Base-by-base conservation (phyloP, 495 filamentous ascomycete species). In the Amniculicola lignicola region DNA sequence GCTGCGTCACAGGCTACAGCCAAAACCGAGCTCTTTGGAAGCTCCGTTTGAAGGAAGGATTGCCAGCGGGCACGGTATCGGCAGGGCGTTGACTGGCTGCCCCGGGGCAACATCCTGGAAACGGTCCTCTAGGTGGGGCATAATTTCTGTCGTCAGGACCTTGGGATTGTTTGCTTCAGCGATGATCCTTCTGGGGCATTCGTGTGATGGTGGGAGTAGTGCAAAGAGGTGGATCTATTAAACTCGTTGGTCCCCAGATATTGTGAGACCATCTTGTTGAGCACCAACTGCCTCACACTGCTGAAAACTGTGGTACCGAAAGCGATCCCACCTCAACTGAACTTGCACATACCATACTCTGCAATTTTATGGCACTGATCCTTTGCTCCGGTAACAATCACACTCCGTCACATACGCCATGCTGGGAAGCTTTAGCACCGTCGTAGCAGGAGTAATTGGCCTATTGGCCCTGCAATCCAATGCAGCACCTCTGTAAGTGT, bases 401-500 rank as follows among this genome's bases (percentile, higher is more conserved):
- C n/a, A n/a, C n/a, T n/a, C n/a, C n/a, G n/a, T n/a, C n/a, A n/a
- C n/a, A 9, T n/a, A 39, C 55, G 52, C 18, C 45, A 59, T 59
- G 55, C 31, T 50, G 6, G 40, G 46, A 37, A 44, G 31, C 43
- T 56, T 40, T 1, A 38, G 28, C n/a, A 56, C 21, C 23, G 25
- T 27, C 31, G 50, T 54, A 35, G 29, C 27, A 14, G 54, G 28
- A 18, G 50, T 46, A 36, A 43, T 61, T 45, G 45, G 51, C 25
- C 58, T 61, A 1, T 40, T 61, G 4, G 51, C 39, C 7, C 29
- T 61, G 31, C 31, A 28, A 23, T 40, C 49, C 25, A 39, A 51
- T 40, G 58, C 58, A 9, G 33, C 51, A 6, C 58, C 58, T 31
- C n/a, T 51, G 58, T 61, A 40, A 56, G 58, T 61, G 25, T 24